These are phyloP conservation scores for Verbascum thapsus DNA, from an alignment of 257 asterid species.

Conservation along the genomic window DNA sequence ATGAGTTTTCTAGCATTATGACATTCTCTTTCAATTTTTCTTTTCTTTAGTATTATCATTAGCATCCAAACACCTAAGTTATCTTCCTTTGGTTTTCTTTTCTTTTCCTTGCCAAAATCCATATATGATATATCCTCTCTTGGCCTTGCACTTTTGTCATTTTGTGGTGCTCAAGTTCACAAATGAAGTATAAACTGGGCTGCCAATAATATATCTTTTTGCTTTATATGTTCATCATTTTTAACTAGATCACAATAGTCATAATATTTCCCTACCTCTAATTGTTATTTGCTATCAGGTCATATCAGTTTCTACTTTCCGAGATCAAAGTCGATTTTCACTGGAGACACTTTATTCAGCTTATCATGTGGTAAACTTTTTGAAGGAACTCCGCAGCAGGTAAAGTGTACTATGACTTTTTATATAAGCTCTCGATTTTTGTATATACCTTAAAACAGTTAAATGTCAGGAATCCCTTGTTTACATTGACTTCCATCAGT, in stretches of 20 bases:
- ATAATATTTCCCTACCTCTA: constrained; percentile 19
- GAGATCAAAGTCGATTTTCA: constrained; percentile 77
- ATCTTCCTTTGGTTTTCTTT: no score
- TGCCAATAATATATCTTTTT: constrained; percentile 4
- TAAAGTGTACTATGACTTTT: constrained; percentile 30
- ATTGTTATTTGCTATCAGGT: constrained; percentile 48
- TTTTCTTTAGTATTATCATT: no score
- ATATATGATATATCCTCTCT: not conserved
- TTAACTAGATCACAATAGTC: constrained; percentile 8
- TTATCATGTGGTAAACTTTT: constrained; percentile 94
- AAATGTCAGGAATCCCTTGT: no score
- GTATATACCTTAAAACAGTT: not conserved
- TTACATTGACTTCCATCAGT: constrained; percentile 3
- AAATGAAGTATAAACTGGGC: not conserved
- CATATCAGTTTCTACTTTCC: constrained; percentile 92
- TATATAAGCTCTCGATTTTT: constrained; percentile 13
- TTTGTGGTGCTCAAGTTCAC: not conserved
- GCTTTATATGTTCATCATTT: constrained; percentile 20
- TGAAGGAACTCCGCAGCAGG: constrained; percentile 95
- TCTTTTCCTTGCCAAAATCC: no score
- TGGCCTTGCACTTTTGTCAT: constrained; percentile 12
- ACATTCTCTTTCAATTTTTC: no score
- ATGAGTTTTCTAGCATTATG: no score
- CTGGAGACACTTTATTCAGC: constrained; percentile 95
- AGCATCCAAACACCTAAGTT: no score